Conservation (phyloP, 768 basidiomycete genomes). For the Lepiota venenata region DNA sequence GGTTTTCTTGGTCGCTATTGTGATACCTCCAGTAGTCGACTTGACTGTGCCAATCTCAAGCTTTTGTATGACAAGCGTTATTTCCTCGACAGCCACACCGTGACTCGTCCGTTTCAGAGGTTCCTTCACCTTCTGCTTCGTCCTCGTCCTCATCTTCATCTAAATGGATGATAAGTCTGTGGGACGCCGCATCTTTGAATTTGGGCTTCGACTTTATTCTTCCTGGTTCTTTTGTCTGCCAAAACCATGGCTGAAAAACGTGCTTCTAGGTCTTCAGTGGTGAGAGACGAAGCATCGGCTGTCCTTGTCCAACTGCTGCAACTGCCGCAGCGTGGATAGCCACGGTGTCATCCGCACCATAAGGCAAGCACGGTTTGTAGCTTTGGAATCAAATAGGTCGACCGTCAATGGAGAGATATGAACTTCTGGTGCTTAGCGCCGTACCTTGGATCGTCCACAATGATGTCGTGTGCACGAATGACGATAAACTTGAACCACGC, state of each 20-base stretch:
- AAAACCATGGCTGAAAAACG: slow-evolving; percentile 1
- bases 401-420: neutral
- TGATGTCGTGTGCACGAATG: slow-evolving; percentile 15
- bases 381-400: neutral
- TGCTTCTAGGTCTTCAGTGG: slow-evolving; percentile 1
- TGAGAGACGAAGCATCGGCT: neutral
- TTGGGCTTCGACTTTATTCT: neutral
- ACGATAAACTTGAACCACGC: slow-evolving; percentile 20
- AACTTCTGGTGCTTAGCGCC: neutral
- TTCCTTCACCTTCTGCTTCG: too few species aligned
- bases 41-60: neutral
- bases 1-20: neutral
- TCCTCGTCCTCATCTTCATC: neutral
- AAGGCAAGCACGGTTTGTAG: slow-evolving; percentile 7
- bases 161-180: neutral
- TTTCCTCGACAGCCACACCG: neutral
- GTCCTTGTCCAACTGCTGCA: neutral
- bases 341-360: slow-evolving; percentile 8
- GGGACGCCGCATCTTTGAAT: neutral
- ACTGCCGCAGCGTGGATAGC: slow-evolving; percentile 10
- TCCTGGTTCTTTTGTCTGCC: neutral
- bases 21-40: too few species aligned
- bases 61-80: neutral
- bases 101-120: neutral
- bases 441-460: slow-evolving; percentile 10